Conservation (phyloP, 768 basidiomycete genomes). For the Pulveroboletus sp. region DNA sequence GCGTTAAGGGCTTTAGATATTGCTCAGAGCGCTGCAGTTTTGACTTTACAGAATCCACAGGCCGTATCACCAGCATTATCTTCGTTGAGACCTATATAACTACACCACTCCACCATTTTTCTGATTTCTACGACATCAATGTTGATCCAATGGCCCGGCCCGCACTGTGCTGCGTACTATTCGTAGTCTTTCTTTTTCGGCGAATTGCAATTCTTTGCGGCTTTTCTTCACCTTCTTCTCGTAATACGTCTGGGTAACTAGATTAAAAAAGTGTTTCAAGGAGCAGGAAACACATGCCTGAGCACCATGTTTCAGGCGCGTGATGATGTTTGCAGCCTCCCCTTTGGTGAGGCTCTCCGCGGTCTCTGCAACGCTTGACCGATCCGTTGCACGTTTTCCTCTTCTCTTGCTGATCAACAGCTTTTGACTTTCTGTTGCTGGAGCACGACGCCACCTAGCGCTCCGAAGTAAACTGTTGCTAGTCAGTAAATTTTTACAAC, state of each 20-base stretch:
- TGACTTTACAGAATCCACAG: conserved; percentile 52
- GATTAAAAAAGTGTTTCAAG: too few relatives aligned
- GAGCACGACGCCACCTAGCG: conserved; percentile 61
- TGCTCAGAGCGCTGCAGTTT: conserved; percentile 62
- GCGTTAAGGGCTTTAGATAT: conserved; percentile 44
- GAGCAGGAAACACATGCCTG: conserved; percentile 39
- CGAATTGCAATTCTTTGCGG: conserved; percentile 32
- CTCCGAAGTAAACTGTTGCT: conserved; percentile 50
- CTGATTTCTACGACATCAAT: conserved; percentile 7
- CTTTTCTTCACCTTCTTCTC: conserved; percentile 47
- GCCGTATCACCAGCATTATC: conserved; percentile 69
- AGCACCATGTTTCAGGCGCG: conserved; percentile 73
- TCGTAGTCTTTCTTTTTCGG: conserved; percentile 48
- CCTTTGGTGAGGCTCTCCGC: conserved; percentile 63
- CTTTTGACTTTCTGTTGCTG: conserved; percentile 62
- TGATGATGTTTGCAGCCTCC: conserved; percentile 74
- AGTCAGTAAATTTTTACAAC: conserved; percentile 3
- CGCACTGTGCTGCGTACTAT: conserved; percentile 51
- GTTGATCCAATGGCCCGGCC: conserved; percentile 51
- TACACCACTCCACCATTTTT: background rate
- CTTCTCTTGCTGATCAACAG: conserved; percentile 52
- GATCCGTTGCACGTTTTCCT: conserved; percentile 28
- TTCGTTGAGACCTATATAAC: conserved; percentile 11
- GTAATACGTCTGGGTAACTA: conserved; percentile 44
- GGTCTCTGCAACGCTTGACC: conserved; percentile 17